Conservation (phyloP, 352 stramenopile genomes). For the Pythium biforme region DNA sequence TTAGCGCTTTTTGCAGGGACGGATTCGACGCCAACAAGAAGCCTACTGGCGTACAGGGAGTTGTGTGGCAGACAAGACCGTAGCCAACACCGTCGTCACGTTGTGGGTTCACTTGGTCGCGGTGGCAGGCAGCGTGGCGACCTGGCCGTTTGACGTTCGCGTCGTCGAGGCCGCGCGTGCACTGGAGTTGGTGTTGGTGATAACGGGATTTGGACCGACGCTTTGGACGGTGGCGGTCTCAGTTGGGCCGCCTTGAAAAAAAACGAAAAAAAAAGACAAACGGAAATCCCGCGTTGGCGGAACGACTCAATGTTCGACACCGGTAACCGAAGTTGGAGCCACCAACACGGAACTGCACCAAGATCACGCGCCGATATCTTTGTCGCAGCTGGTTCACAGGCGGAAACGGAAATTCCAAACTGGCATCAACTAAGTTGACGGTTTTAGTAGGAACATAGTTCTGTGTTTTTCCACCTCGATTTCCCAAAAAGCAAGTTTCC, state of each 20-base stretch:
- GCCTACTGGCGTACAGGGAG: no score
- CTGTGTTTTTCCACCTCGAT: conserved; percentile 1
- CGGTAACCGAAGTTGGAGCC: not conserved
- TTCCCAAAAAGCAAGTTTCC: not conserved
- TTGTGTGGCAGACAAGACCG: no score
- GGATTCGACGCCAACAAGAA: no score
- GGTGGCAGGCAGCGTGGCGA: not conserved
- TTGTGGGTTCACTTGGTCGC: conserved; percentile 4
- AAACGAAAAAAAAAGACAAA: conserved; percentile 3
- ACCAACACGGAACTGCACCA: conserved; percentile 5
- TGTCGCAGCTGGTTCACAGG: conserved; percentile 1
- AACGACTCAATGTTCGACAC: conserved; percentile 11
- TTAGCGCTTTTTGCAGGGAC: no score
- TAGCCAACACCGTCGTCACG: not conserved
- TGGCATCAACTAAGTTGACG: conserved; percentile 23
- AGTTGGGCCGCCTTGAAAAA: not conserved
- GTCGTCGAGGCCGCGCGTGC: not conserved
- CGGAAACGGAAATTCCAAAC: not conserved
- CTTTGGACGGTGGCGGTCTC: not conserved
- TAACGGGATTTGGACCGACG: not conserved
- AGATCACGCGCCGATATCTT: conserved; percentile 6
- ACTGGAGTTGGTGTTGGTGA: conserved; percentile 1
- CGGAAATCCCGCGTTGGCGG: conserved; percentile 10
- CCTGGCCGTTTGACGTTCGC: conserved; percentile 3
- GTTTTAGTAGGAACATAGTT: conserved; percentile 20